phyloP scores from a whole-genome alignment of 306 rosid species.

The Pyrus betulifolia region DNA sequence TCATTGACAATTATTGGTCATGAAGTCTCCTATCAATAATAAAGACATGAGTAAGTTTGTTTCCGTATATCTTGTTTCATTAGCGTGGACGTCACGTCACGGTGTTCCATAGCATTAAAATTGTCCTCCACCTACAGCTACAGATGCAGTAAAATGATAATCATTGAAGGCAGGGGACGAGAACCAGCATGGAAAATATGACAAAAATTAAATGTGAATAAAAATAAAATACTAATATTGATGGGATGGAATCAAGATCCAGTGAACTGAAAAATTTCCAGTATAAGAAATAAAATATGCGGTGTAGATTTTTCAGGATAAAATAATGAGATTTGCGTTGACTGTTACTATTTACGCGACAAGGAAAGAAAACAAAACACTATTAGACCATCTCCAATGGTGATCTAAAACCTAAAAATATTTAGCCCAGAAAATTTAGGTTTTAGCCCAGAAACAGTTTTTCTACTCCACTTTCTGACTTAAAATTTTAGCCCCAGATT shows the following conservation, averaged over 20 bases:
- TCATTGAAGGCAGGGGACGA: neutral
- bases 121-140: neutral
- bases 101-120: too few relatives aligned
- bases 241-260: neutral
- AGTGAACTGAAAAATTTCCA: neutral
- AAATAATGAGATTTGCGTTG: neutral
- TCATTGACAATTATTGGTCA: too few relatives aligned
- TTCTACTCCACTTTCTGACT: too few relatives aligned
- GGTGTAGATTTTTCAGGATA: neutral
- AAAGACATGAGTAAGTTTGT: too few relatives aligned
- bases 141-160: neutral
- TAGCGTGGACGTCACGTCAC: too few relatives aligned
- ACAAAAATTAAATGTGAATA: neutral
- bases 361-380: neutral
- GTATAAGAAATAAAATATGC: neutral
- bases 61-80: too few relatives aligned
- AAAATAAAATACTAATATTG: neutral
- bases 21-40: fast-evolving
- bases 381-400: neutral
- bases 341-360: neutral
- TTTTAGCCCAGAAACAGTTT: too few relatives aligned
- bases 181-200: neutral
- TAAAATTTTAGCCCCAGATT: too few relatives aligned
- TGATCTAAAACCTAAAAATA: too few relatives aligned
- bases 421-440: too few relatives aligned